Evolutionary conservation across 1,139 yeast species (phyloP).

Genomic region (Blastobotrys persicus): DNA sequence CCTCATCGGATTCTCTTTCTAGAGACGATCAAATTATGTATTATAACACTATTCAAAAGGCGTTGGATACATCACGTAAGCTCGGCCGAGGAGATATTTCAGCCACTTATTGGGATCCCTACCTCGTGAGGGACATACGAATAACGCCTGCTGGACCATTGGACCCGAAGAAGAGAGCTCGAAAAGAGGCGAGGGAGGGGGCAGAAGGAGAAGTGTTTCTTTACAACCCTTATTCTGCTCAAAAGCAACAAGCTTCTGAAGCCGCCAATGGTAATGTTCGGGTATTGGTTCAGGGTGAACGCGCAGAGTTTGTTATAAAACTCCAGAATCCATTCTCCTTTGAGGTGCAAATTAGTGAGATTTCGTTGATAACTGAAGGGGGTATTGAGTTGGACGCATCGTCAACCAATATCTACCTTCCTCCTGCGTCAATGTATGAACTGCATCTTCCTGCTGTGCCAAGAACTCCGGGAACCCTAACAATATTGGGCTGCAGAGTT

Average conservation of each 20-base stretch:
- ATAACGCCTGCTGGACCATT: constrained; percentile 15
- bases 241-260: constrained; percentile 7
- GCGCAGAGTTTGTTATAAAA: constrained; percentile 44
- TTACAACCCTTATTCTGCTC: constrained; percentile 42
- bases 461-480: constrained; percentile 41
- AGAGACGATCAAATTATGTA: constrained; percentile 48
- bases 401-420: constrained; percentile 35
- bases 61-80: constrained; percentile 32
- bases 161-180: constrained; percentile 9
- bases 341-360: constrained; percentile 59
- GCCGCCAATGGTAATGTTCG: constrained; percentile 8
- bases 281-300: constrained; percentile 30
- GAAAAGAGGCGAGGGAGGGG: constrained; percentile 12
- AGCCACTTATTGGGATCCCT: constrained; percentile 68
- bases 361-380: constrained; percentile 36
- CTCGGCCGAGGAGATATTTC: constrained; percentile 33
- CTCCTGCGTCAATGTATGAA: constrained; percentile 43
- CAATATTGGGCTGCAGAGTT: constrained; percentile 46
- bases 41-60: constrained; percentile 32
- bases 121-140: constrained; percentile 52
- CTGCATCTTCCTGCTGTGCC: constrained; percentile 48
- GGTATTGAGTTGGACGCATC: constrained; percentile 26
- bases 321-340: constrained; percentile 82
- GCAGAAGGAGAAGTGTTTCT: constrained; percentile 30
- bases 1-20: constrained; percentile 50